Percentiles rank a stretch among this genome's conserved stretches.
These are phyloP conservation scores for Papiliotrema flavescens DNA, from an alignment of 1,284 basidiomycete species.

Conservation along the genomic window DNA sequence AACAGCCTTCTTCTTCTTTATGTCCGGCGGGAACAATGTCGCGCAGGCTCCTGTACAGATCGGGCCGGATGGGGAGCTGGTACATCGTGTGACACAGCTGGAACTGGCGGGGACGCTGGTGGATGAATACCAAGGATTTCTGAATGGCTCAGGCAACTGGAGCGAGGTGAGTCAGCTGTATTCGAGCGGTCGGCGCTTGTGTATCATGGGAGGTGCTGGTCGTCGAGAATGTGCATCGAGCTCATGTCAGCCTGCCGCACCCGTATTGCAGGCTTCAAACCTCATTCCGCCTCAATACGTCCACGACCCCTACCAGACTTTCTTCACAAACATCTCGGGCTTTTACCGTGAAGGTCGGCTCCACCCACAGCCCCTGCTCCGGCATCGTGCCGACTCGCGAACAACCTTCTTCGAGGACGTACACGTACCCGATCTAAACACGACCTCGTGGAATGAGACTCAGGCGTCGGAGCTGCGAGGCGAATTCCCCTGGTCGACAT, in stretches of 20 bases:
- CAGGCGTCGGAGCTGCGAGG: constrained; percentile 32
- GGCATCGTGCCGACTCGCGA: background rate
- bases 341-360: constrained; percentile 41
- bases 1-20: constrained; percentile 48
- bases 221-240: background rate
- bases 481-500: constrained; percentile 34
- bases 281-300: constrained; percentile 32
- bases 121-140: constrained; percentile 31
- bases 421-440: constrained; percentile 27
- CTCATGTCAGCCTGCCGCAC: constrained; percentile 22
- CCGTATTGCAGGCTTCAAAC: constrained; percentile 19
- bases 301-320: constrained; percentile 13
- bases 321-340: constrained; percentile 46
- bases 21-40: constrained; percentile 36
- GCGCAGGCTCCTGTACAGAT: constrained; percentile 18
- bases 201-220: background rate
- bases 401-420: constrained; percentile 30
- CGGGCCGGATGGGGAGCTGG: constrained; percentile 38
- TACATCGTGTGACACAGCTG: constrained; percentile 29
- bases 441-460: constrained; percentile 35
- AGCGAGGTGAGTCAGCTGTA: constrained; percentile 34
- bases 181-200: background rate
- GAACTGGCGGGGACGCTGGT: constrained; percentile 22
- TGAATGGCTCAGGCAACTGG: constrained; percentile 39
- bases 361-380: constrained; percentile 16